Conservation (phyloP, 192 early-diverging fungal genomes). For the Phlyctochytrium planicorne region DNA sequence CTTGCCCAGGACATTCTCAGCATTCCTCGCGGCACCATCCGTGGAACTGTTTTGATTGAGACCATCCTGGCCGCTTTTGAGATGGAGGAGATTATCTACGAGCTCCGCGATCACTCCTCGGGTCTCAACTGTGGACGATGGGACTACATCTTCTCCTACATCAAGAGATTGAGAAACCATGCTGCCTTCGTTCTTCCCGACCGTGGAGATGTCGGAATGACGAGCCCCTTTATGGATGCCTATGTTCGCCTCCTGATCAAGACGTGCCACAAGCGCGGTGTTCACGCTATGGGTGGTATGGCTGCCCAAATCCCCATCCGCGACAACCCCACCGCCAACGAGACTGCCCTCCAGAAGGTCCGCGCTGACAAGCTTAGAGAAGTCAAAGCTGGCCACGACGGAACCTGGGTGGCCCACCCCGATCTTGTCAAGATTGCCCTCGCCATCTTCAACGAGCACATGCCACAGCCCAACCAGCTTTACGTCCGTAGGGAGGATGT, state of each 20-base stretch:
- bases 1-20: conserved; percentile 85
- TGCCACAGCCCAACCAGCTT: conserved; percentile 96
- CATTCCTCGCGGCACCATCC: conserved; percentile 93
- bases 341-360: conserved; percentile 89
- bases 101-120: conserved; percentile 96
- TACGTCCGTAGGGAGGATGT: conserved; percentile 91
- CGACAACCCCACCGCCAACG: conserved; percentile 85
- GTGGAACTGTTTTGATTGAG: conserved; percentile 95
- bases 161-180: conserved; percentile 94
- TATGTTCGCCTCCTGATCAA: conserved; percentile 96
- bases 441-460: conserved; percentile 90
- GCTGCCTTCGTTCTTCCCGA: conserved; percentile 85
- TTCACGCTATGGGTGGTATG: conserved; percentile 99
- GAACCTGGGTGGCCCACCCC: conserved; percentile 91
- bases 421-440: conserved; percentile 89
- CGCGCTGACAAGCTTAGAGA: conserved; percentile 94
- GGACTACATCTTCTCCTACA: conserved; percentile 99
- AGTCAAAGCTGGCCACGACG: conserved; percentile 47
- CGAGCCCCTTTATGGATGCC: conserved; percentile 96
- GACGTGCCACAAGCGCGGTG: conserved; percentile 97
- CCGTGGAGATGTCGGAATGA: conserved; percentile 90
- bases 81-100: conserved; percentile 99
- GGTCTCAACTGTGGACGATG: conserved; percentile 99
- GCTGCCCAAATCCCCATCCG: conserved; percentile 99
- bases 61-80: conserved; percentile 96